Base-by-base conservation (phyloP, 2,329 filamentous ascomycete genomes). In the Aspergillus puulaauensis region DNA sequence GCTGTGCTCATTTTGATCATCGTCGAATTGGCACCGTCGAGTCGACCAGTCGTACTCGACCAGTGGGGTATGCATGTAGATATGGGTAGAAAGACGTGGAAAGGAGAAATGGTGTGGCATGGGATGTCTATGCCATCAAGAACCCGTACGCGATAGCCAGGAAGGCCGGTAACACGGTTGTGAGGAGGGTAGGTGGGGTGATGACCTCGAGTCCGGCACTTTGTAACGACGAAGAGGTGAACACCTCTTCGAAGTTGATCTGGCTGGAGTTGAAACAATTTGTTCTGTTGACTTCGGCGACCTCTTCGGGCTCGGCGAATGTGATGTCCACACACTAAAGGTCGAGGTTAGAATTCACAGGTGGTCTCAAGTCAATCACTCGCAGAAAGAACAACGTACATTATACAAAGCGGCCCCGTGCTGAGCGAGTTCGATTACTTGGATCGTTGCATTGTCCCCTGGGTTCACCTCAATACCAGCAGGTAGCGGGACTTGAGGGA, bases 361-460 rank as follows among this genome's bases (percentile, higher is more conserved):
- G n/a, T 47, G 44, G 8, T 21, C 6, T 14, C 17, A 15, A 15
- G 33, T 6, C 3, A 9, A 7, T 35, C 6, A 44, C 14, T 9
- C n/a, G 17, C 31, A n/a, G 47, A 46, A 50, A 45, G 49, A 17
- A 35, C 17, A 47, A 78, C 88, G 65, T 80, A 93, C 90, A 60
- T 90, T 92, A 71, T 88, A 96, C 40, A 97, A 75, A 5, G 90
- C 82, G 2, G 91, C 93, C 3, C 93, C 93, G 70, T 96, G 92
- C 59, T 90, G 79, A 14, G 93, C 93, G 7, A 86, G 77, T 79
- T 96, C 91, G 24, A 97, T 87, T 3, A 96, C 76, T 71, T 97
- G 93, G 57, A 97, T 95, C 0, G 93, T 96, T 23, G 91, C 92
- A 70, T 90, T 87, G 77, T 96, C 90, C n/a, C 95, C 95, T 0